Percentiles rank a stretch among this genome's conserved stretches.
phyloP scores from a whole-genome alignment of 1,284 basidiomycete genomes.

The Phylloporus sp. region DNA sequence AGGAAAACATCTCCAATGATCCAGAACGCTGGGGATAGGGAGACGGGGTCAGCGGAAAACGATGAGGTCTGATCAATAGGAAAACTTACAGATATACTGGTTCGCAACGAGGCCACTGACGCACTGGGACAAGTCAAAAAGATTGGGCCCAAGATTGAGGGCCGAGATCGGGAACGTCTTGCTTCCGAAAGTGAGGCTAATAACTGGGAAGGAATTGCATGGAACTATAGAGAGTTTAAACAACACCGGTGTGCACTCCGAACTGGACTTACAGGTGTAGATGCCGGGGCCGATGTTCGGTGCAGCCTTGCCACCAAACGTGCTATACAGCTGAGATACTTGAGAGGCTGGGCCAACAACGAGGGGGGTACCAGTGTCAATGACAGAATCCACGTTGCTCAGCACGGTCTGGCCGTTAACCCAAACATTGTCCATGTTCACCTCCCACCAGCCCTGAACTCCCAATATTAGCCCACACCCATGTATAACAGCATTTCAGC shows the following conservation, averaged over 20 bases:
- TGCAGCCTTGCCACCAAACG: slow-evolving; percentile 11
- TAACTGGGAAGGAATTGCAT: slow-evolving; percentile 18
- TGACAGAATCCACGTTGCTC: slow-evolving; percentile 36
- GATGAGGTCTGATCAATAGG: no score
- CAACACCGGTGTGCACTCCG: not conserved
- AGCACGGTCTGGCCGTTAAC: slow-evolving; percentile 26
- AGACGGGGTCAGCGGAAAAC: not conserved
- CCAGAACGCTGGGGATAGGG: slow-evolving; percentile 12
- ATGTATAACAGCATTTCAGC: no score
- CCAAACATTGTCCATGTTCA: slow-evolving; percentile 39
- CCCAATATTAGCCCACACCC: not conserved
- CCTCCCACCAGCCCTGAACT: slow-evolving; percentile 47
- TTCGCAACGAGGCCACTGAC: slow-evolving; percentile 17
- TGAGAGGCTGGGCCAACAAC: slow-evolving; percentile 37
- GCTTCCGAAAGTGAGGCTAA: slow-evolving; percentile 12
- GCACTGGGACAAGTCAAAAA: slow-evolving; percentile 11
- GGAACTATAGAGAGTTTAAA: slow-evolving; percentile 11
- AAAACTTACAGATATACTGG: slow-evolving; percentile 5
- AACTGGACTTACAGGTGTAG: slow-evolving; percentile 15
- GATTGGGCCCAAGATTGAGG: slow-evolving; percentile 19
- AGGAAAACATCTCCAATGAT: slow-evolving; percentile 16
- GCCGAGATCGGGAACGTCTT: slow-evolving; percentile 13
- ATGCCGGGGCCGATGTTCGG: slow-evolving; percentile 2
- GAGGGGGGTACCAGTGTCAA: slow-evolving; percentile 54
- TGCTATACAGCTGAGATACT: slow-evolving; percentile 6